Evolutionary conservation across 768 basidiomycete genomes (phyloP), one percentile per base, ranked within the genome.

Genomic region (Coprinellus aureogranulatus): DNA sequence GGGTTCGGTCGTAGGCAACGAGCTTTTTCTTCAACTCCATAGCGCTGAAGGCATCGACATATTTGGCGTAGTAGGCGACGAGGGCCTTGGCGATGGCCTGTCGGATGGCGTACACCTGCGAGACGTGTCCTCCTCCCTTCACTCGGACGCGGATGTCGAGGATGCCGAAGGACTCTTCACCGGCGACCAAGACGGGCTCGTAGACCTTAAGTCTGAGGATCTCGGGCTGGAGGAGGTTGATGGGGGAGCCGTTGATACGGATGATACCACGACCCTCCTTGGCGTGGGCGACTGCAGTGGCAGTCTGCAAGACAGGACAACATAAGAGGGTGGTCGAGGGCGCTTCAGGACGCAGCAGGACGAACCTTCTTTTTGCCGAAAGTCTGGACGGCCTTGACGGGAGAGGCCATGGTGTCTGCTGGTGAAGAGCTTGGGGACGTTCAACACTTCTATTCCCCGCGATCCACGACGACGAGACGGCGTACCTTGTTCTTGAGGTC

Each of bases 341-440:
- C 14, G 26, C 53, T 22, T 28, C 2, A 47, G 20, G 39, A 31
- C 28, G 48, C 52, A 31, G 54, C 40, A 57, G 12, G 27, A 69
- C 85, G 62, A 72, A 84, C 93, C 90, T 98, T 98, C 89, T 98
- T 98, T 92, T 98, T 98, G 77, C 96, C 96, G 79, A 98, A 98
- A 62, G 93, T 96, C 75, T 98, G 96, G 66, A 98, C 96, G 80
- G 95, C 93, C 80, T 92, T 92, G 64, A 77, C 75, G 70, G 88
- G 82, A 66, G 87, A 75, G 64, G 73, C 84, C 89, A 91, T 92
- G 76, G 78, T 84, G 69, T 64, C 26, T 25, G 63, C 65, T 68
- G 64, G 63, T 58, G 62, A 65, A 62, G 62, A 65, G 64, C 65
- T 59, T 65, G 47, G 58, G 22, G 39, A 46, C 61, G 62, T 64